A percentile compares a stretch with the other conserved stretches of the same genome.
These are phyloP conservation scores for Curvularia verruculosa DNA, from an alignment of 2,329 filamentous ascomycete species.

Conservation along the genomic window DNA sequence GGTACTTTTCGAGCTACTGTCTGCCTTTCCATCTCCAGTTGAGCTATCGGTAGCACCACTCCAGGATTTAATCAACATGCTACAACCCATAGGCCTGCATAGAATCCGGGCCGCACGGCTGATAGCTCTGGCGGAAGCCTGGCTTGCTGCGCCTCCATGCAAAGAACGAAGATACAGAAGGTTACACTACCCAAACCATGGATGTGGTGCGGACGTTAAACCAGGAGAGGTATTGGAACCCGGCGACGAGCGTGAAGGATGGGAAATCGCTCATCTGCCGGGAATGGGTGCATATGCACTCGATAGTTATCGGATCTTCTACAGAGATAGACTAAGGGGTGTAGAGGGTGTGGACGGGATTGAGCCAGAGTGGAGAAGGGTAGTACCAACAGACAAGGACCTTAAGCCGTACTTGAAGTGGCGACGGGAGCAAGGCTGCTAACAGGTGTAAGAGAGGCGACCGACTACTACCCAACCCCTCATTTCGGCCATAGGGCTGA, in stretches of 20 bases:
- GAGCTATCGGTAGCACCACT: conserved; percentile 58
- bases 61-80: conserved; percentile 23
- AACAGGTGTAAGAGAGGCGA: conserved; percentile 51
- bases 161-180: conserved; percentile 63
- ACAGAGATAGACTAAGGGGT: conserved; percentile 75
- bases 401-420: conserved; percentile 83
- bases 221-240: conserved; percentile 49
- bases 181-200: conserved; percentile 50
- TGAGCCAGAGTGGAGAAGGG: conserved; percentile 89
- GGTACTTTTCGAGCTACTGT: conserved; percentile 71
- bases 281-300: conserved; percentile 76
- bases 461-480: background rate
- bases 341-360: conserved; percentile 62
- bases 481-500: background rate
- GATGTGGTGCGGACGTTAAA: conserved; percentile 50
- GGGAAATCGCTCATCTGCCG: conserved; percentile 87
- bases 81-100: conserved; percentile 40
- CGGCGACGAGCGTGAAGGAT: conserved; percentile 56
- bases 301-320: conserved; percentile 94
- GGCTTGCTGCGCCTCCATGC: conserved; percentile 68
- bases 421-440: conserved; percentile 75
- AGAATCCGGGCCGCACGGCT: conserved; percentile 66
- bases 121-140: conserved; percentile 72
- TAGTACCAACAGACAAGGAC: conserved; percentile 84
- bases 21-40: conserved; percentile 69